phyloP scores from a whole-genome alignment of 108 stramenopile species.

The Bacterosira constricta region DNA sequence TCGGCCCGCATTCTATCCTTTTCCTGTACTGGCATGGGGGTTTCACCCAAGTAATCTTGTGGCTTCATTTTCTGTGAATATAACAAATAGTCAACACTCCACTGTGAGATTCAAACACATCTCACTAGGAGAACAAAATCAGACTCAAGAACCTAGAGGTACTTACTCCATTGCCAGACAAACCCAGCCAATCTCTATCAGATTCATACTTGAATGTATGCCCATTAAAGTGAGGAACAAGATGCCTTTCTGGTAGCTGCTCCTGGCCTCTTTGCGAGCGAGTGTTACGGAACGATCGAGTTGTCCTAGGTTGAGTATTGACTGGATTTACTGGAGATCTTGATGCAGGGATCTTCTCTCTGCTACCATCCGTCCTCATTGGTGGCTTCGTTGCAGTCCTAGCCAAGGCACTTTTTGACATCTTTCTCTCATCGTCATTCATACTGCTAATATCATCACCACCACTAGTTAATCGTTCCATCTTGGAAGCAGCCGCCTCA shows the following conservation, averaged over 20 bases:
- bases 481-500: constrained; percentile 7
- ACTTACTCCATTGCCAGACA: constrained; percentile 29
- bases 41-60: constrained; percentile 24
- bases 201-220: constrained; percentile 49
- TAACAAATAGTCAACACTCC: background rate
- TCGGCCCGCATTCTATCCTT: constrained; percentile 23
- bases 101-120: constrained; percentile 16
- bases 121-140: no score
- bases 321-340: no score
- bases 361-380: background rate
- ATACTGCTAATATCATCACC: constrained; percentile 1
- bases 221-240: constrained; percentile 64
- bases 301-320: constrained; percentile 2
- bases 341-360: background rate
- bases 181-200: constrained; percentile 63
- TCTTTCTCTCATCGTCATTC: constrained; percentile 23
- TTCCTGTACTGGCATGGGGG: constrained; percentile 2
- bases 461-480: constrained; percentile 14
- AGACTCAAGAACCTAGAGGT: no score
- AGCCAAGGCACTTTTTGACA: constrained; percentile 28
- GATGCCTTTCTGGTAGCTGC: constrained; percentile 17
- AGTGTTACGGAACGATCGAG: constrained; percentile 1
- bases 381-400: constrained; percentile 11
- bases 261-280: background rate
- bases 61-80: constrained; percentile 22